These are phyloP conservation scores for Fusarium sp. DNA, from an alignment of 2,329 filamentous ascomycete genomes.

Conservation along the genomic window DNA sequence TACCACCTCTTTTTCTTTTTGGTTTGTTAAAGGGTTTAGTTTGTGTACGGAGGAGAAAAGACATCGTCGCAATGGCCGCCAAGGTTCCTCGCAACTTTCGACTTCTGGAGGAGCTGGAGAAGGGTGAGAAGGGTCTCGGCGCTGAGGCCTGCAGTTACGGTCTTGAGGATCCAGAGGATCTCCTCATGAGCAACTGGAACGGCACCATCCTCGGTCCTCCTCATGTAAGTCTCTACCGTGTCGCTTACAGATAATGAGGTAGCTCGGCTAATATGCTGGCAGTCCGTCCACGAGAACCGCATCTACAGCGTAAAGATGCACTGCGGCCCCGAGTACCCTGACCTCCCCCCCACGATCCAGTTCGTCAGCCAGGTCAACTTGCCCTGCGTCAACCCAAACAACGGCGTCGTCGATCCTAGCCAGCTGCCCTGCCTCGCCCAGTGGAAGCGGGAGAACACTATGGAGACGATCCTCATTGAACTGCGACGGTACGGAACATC, in stretches of 20 bases:
- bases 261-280: slow-evolving; percentile 24
- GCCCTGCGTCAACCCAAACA: slow-evolving; percentile 87
- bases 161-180: slow-evolving; percentile 91
- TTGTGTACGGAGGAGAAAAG: neutral
- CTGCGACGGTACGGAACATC: slow-evolving; percentile 74
- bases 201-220: slow-evolving; percentile 97
- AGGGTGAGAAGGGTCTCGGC: slow-evolving; percentile 97
- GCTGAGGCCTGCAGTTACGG: slow-evolving; percentile 98
- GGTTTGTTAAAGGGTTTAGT: neutral
- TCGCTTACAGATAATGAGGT: neutral
- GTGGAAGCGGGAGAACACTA: slow-evolving; percentile 94
- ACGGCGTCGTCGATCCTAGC: slow-evolving; percentile 85
- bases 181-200: slow-evolving; percentile 99
- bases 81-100: slow-evolving; percentile 95
- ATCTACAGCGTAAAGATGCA: slow-evolving; percentile 99
- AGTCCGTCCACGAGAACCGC: slow-evolving; percentile 97
- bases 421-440: slow-evolving; percentile 87
- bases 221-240: slow-evolving; percentile 74
- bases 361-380: slow-evolving; percentile 97
- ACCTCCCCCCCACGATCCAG: slow-evolving; percentile 87
- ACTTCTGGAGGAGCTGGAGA: slow-evolving; percentile 96
- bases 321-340: slow-evolving; percentile 90
- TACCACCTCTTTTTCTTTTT: slow-evolving; percentile 5
- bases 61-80: slow-evolving; percentile 49
- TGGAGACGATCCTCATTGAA: slow-evolving; percentile 93